Evolutionary conservation across 805 yeast species (phyloP), one percentile per base, ranked within the genome.

Genomic region (Kluyveromyces wickerhamii): DNA sequence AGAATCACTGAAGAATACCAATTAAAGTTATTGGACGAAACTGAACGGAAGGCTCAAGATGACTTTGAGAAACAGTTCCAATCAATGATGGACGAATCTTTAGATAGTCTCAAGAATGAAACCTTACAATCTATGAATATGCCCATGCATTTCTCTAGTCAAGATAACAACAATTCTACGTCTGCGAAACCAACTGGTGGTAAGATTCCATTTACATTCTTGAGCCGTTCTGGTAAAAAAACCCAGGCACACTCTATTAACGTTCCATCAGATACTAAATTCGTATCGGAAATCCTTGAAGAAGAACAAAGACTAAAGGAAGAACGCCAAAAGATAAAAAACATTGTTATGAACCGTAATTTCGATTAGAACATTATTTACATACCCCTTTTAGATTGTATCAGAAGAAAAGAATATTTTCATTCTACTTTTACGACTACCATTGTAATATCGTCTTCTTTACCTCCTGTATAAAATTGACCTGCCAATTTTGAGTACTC

Each of bases 381-480:
- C 18, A 10, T n/a, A 11, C n/a, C n/a, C n/a, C n/a, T n/a, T n/a
- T n/a, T n/a, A n/a, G n/a, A n/a, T n/a, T n/a, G n/a, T n/a, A n/a
- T n/a, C n/a, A 10, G 15, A 21, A 19, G 21, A 30, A 11, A 19
- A 14, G 22, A 26, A n/a, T 30, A 32, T 11, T 5, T 11, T 40
- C 36, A 58, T n/a, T 55, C 64, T 21, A 83, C 86, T 49, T 74
- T 71, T 28, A 86, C 77, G 49, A 84, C 68, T 2, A 88, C 80
- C 12, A 81, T 74, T 1, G 97, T 86, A 24, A 92, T 81, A 59
- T 89, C 98, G 60, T 89, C 98, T 29, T 87, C 94, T 62, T 89
- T 89, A 10, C 98, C 98, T 21, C 98, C 97, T 39, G 75, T 66
- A 51, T 83, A 82, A 27, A 67, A 64, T 49, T 77, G 80, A 3